Conservation (phyloP, 768 basidiomycete genomes). For the Russula sp. region DNA sequence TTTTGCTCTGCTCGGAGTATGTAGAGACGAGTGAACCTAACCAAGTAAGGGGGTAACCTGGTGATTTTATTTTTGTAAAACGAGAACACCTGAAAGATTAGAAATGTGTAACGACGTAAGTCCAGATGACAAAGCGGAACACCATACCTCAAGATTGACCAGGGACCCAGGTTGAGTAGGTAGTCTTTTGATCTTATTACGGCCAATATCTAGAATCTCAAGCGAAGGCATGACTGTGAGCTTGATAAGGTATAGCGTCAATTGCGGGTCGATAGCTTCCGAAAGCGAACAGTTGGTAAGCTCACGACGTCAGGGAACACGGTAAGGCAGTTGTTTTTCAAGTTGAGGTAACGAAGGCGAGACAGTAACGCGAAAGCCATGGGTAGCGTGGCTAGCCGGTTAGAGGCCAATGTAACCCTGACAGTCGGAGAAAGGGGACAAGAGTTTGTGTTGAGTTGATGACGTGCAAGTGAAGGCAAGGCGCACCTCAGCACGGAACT, state of each 20-base stretch:
- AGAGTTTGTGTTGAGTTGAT: neutral
- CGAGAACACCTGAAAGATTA: slow-evolving; percentile 62
- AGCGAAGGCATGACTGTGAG: slow-evolving; percentile 78
- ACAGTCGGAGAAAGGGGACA: neutral
- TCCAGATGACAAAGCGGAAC: neutral
- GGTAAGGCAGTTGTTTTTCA: slow-evolving; percentile 77
- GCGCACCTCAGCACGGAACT: slow-evolving; percentile 56
- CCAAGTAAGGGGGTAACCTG: slow-evolving; percentile 71
- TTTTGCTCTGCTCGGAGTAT: slow-evolving; percentile 87
- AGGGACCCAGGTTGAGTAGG: slow-evolving; percentile 79
- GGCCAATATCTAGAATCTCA: slow-evolving; percentile 91
- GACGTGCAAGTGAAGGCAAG: slow-evolving; percentile 24
- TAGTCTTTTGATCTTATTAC: slow-evolving; percentile 80
- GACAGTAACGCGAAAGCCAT: slow-evolving; percentile 66
- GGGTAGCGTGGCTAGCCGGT: slow-evolving; percentile 74
- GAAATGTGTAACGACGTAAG: neutral
- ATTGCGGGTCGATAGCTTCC: neutral
- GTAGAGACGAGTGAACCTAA: slow-evolving; percentile 63
- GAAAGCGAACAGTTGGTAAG: slow-evolving; percentile 23
- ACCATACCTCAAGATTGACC: slow-evolving; percentile 60
- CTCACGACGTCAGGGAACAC: slow-evolving; percentile 84
- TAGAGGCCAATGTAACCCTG: slow-evolving; percentile 84
- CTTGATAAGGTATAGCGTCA: slow-evolving; percentile 36
- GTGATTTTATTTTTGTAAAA: slow-evolving; percentile 81
- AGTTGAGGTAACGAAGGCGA: slow-evolving; percentile 76